phyloP scores from a whole-genome alignment of 495 filamentous ascomycete genomes.

The Gamarada debralockiae region DNA sequence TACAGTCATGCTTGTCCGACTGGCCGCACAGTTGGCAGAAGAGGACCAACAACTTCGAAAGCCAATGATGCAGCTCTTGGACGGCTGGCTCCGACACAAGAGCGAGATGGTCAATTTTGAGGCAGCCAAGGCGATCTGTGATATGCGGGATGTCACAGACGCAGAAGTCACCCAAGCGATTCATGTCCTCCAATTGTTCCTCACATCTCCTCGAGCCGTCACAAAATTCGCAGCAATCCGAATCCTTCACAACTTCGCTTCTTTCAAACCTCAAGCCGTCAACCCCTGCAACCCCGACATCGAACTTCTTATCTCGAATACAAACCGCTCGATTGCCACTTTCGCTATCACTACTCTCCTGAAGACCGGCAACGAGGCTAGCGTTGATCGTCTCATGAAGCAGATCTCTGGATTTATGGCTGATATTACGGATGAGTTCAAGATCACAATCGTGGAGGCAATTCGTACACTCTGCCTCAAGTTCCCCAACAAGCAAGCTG shows the following conservation, averaged over 20 bases:
- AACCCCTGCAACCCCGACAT: conserved; percentile 95
- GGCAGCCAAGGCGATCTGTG: conserved; percentile 95
- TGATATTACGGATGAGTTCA: conserved; percentile 98
- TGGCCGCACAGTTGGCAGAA: conserved; percentile 93
- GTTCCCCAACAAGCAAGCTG: conserved; percentile 96
- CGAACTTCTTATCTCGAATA: conserved; percentile 91
- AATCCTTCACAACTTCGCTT: conserved; percentile 93
- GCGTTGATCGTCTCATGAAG: conserved; percentile 97
- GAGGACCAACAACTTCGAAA: conserved; percentile 86
- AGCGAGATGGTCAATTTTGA: conserved; percentile 99
- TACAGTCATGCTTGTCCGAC: conserved; percentile 82
- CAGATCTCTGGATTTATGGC: conserved; percentile 97
- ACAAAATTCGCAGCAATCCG: conserved; percentile 98
- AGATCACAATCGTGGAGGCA: conserved; percentile 98
- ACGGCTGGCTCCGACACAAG: conserved; percentile 97
- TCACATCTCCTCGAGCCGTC: conserved; percentile 92
- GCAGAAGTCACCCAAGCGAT: conserved; percentile 89
- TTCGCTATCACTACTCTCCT: conserved; percentile 97
- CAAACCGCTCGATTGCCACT: conserved; percentile 95
- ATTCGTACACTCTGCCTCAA: conserved; percentile 95
- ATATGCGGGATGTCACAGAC: conserved; percentile 89
- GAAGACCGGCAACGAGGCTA: conserved; percentile 96
- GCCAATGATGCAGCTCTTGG: conserved; percentile 91
- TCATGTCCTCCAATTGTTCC: conserved; percentile 91
- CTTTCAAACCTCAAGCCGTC: conserved; percentile 90